Evolutionary conservation across 106 monocot genomes (phyloP), one percentile per base, ranked within the genome.

Genomic region (Gastrodia elata): DNA sequence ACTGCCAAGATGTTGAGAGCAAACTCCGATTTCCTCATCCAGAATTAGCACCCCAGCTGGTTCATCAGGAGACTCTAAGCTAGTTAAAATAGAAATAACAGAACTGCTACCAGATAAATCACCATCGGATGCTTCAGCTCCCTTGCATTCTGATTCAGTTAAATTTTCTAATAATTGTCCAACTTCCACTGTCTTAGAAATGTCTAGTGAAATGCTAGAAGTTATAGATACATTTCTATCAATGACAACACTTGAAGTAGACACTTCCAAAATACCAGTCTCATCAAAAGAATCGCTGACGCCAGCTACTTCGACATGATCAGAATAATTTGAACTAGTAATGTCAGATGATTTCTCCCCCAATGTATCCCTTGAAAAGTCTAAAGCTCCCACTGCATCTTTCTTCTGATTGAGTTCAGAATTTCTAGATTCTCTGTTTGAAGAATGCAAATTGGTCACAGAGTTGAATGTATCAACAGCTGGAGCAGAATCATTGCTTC

Each of bases 301-400:
- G 52, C 58, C 40, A 37, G 67, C 67, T 18, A 37, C 37, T 15
- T 70, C 64, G 16, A 57, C 14, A 35, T 32, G 41, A 71, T 32
- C 64, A 71, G 56, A 28, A 58, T 32, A 58, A 25, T 35, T 56
- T n/a, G 22, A 15, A 76, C 26, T 14, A 11, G 15, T 32, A 67
- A 52, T 75, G 35, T 67, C 6, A 15, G 56, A 37, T 38, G 22
- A 57, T 68, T 79, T 78, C 35, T 68, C 71, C 37, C 74, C 74
- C 79, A 70, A 41, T 22, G 55, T 70, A 39, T 36, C 71, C 22
- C 15, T 69, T 46, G 71, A 68, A 13, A 74, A 24, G 0, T n/a
- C 73, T 57, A 55, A 10, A 49, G 71, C 13, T 16, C 16, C 40
- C 55, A 39, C 15, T 74, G 73, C 32, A 48, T 9, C 38, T 40